These are phyloP conservation scores for Primulina eburnea DNA, from an alignment of 257 asterid species.

Conservation along the genomic window DNA sequence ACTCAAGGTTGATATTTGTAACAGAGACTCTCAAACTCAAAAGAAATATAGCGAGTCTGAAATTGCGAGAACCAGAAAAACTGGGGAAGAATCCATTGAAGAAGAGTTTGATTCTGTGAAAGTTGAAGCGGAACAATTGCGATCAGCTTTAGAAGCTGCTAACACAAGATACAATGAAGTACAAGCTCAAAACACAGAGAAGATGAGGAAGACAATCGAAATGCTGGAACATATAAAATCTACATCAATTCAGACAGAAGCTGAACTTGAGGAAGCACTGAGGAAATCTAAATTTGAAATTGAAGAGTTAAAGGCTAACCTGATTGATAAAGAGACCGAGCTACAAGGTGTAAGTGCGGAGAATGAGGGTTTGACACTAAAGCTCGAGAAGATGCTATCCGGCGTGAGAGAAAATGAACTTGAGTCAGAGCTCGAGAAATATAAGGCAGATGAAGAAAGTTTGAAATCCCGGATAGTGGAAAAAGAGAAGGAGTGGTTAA, in stretches of 20 bases:
- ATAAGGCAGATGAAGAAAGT: constrained; percentile 34
- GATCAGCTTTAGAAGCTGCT: constrained; percentile 62
- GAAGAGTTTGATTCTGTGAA: constrained; percentile 42
- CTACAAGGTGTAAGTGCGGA: constrained; percentile 81
- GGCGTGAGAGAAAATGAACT: constrained; percentile 42
- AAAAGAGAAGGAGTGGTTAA: constrained; percentile 50
- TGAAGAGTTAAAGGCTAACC: constrained; percentile 72
- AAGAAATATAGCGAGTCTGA: background rate
- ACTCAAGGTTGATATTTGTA: constrained; percentile 40
- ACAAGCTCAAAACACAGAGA: constrained; percentile 37
- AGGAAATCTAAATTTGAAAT: constrained; percentile 42
- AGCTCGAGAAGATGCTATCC: constrained; percentile 34
- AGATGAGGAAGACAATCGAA: constrained; percentile 47
- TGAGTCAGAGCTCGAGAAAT: constrained; percentile 49
- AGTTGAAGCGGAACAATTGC: constrained; percentile 50
- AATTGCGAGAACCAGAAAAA: constrained; percentile 13
- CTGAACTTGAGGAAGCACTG: constrained; percentile 50
- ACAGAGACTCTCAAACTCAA: constrained; percentile 21
- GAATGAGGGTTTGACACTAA: constrained; percentile 52
- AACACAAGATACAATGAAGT: constrained; percentile 59
- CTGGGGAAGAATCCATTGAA: constrained; percentile 25
- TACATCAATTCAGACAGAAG: constrained; percentile 43
- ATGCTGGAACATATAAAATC: constrained; percentile 55
- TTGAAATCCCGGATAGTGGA: constrained; percentile 44
- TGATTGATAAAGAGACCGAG: constrained; percentile 89